These are phyloP conservation scores for Trichoderma asperellum DNA, from an alignment of 2,329 filamentous ascomycete species.

Conservation along the genomic window DNA sequence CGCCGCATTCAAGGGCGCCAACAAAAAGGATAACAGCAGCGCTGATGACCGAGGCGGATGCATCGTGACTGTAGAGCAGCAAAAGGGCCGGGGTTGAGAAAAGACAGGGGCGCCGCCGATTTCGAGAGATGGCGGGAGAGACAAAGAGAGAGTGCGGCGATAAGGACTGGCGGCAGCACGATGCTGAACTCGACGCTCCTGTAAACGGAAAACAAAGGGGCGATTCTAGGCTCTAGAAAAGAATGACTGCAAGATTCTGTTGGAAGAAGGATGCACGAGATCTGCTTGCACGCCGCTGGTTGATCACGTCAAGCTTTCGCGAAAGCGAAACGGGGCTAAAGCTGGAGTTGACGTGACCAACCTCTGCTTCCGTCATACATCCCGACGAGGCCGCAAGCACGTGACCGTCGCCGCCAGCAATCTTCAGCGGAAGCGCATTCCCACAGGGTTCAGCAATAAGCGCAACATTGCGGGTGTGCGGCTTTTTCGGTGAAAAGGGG, in stretches of 20 bases:
- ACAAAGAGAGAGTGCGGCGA: background rate
- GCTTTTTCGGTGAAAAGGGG: conserved; percentile 8
- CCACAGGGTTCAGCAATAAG: background rate
- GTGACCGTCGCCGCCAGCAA: conserved; percentile 33
- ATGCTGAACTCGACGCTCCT: conserved; percentile 12
- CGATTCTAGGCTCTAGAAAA: conserved; percentile 9
- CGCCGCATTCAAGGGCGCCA: conserved; percentile 45
- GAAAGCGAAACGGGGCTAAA: conserved; percentile 16
- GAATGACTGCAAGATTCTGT: conserved; percentile 21
- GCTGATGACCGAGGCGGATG: conserved; percentile 45
- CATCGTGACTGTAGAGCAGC: conserved; percentile 40
- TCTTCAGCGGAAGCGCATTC: background rate
- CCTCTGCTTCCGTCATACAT: conserved; percentile 39
- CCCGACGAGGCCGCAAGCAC: conserved; percentile 35
- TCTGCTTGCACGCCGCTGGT: conserved; percentile 28
- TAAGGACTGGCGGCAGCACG: background rate
- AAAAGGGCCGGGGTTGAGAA: background rate
- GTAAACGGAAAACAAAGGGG: background rate
- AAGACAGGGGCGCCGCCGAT: background rate
- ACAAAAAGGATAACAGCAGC: conserved; percentile 44
- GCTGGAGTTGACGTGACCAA: conserved; percentile 33
- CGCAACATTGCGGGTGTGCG: conserved; percentile 2
- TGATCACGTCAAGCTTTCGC: conserved; percentile 40
- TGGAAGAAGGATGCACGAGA: background rate
- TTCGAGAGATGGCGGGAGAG: background rate